Evolutionary conservation across 257 asterid genomes (phyloP).

Genomic region (Gentiana straminea): DNA sequence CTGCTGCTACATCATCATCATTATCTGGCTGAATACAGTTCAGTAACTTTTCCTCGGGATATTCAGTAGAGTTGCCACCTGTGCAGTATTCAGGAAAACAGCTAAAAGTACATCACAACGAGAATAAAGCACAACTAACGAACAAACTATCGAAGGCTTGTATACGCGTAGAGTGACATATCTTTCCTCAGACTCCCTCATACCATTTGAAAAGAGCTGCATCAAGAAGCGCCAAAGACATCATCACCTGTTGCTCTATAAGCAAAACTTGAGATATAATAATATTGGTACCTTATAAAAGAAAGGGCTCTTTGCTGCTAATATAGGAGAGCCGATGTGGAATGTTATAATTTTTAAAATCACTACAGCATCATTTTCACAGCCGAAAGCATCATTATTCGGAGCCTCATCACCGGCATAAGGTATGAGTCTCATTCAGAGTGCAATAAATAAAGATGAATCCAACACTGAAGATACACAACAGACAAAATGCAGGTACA

Average conservation of each 20-base stretch:
- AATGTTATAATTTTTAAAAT: constrained; percentile 50
- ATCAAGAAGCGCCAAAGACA: constrained; percentile 13
- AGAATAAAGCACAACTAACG: neutral
- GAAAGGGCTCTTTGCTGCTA: constrained; percentile 90
- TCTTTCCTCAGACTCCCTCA: constrained; percentile 98
- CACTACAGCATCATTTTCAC: constrained; percentile 50
- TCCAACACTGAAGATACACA: too few relatives aligned
- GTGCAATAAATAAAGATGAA: too few relatives aligned
- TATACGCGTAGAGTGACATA: constrained; percentile 84
- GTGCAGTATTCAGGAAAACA: neutral
- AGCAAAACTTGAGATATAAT: constrained; percentile 5
- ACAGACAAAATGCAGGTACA: too few relatives aligned
- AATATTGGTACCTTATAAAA: constrained; percentile 70
- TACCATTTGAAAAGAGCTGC: constrained; percentile 92
- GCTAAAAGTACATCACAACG: neutral
- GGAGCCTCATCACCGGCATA: constrained; percentile 66
- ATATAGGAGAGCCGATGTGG: constrained; percentile 80
- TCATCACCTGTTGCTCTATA: constrained; percentile 10
- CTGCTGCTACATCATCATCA: too few relatives aligned
- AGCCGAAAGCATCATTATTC: constrained; percentile 54
- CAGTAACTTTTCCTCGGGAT: too few relatives aligned
- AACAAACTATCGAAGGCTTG: constrained; percentile 61
- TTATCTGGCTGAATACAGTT: too few relatives aligned
- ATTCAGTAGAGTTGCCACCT: too few relatives aligned
- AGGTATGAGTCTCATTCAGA: too few relatives aligned